These are phyloP conservation scores for Bacidia gigantensis DNA, from an alignment of 495 filamentous ascomycete genomes.

Conservation along the genomic window DNA sequence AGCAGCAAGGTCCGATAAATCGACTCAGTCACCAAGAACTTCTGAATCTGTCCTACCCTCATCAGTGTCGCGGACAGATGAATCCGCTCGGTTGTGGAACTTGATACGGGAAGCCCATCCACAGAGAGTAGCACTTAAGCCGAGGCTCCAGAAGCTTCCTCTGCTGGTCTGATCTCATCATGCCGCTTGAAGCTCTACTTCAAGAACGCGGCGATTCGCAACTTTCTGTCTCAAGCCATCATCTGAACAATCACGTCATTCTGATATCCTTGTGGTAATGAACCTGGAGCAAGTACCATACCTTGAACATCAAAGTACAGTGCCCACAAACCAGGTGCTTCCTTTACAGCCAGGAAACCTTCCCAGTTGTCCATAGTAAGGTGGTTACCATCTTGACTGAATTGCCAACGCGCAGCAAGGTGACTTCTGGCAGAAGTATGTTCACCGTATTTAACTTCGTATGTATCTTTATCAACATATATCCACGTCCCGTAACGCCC, in stretches of 20 bases:
- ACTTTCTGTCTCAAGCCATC: slow-evolving; percentile 1
- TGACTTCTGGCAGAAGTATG: not conserved
- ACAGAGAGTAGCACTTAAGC: too few relatives aligned
- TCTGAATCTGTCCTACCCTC: too few relatives aligned
- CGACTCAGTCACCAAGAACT: too few relatives aligned
- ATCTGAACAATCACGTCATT: too few relatives aligned
- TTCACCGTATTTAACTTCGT: not conserved
- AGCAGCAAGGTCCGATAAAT: too few relatives aligned
- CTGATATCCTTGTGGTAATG: too few relatives aligned
- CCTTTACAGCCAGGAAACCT: slow-evolving; percentile 2
- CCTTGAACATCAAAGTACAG: slow-evolving; percentile 2
- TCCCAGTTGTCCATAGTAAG: not conserved
- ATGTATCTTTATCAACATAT: not conserved
- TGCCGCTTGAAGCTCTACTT: not conserved
- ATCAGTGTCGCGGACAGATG: too few relatives aligned
- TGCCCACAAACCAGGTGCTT: not conserved
- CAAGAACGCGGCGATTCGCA: not conserved
- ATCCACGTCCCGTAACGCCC: slow-evolving; percentile 1
- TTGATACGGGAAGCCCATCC: too few relatives aligned
- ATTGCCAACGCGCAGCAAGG: not conserved
- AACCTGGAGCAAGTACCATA: not conserved
- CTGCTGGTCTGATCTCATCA: too few relatives aligned
- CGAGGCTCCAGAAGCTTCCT: too few relatives aligned
- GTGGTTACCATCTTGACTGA: not conserved
- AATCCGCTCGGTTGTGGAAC: too few relatives aligned